Evolutionary conservation across 306 rosid species (phyloP), one percentile per base, ranked within the genome.

Genomic region (Sindora glabra): DNA sequence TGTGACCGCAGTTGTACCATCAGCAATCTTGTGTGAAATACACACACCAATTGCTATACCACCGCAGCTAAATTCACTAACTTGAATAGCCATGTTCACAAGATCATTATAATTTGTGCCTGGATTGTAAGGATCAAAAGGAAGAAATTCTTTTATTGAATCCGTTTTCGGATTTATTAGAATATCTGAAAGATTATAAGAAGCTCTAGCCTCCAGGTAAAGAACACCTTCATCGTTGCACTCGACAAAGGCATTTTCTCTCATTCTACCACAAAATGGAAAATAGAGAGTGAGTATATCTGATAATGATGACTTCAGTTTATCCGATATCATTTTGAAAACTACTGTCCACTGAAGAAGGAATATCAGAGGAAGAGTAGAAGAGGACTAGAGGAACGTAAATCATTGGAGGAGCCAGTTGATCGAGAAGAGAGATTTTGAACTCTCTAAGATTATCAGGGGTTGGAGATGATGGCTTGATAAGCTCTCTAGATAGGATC

Each of bases 401-500:
- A 14, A 38, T 38, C 4, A n/a, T 1, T 19, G 59, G 33, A 9
- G 79, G 79, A 16, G 65, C 49, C 26, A 74, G 1, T 14, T 68
- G 71, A 37, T 74, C 79, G 5, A 62, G 48, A 26, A 74, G 47
- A n/a, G 71, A 74, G 56, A 68, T 8, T 34, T 68, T 62, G 40
- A 39, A 48, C 42, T 48, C 30, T 13, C 33, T 38, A 24, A 61
- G 62, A 12, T 45, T 42, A 48, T 52, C 1, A 26, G 79, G 67
- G 19, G 79, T 74, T 24, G 71, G 52, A 40, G 67, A 55, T 1
- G 63, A 68, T 32, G 74, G 79, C 30, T 62, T 68, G 0, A 74
- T 41, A 17, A 12, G 61, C 8, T 8, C 2, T 16, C 12, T 62
- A 5, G 70, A 71, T 5, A 46, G 8, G 55, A 62, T 44, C 37